These are phyloP conservation scores for Fusarium pilosicola DNA, from an alignment of 2,329 filamentous ascomycete species.

Conservation along the genomic window DNA sequence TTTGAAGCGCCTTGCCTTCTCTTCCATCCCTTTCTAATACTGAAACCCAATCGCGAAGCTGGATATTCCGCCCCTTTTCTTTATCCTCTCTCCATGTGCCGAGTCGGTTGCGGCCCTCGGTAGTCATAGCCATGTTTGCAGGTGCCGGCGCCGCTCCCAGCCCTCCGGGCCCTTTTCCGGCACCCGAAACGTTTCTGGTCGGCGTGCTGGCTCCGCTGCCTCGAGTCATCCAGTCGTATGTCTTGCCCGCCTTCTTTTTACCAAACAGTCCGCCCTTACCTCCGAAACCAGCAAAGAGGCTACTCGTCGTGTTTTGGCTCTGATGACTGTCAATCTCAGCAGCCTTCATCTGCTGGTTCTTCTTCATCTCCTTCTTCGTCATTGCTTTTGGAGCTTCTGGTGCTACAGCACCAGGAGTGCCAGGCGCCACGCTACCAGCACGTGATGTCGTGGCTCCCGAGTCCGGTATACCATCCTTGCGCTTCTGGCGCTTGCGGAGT, in stretches of 20 bases:
- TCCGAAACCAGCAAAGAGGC: constrained; percentile 74
- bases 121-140: constrained; percentile 58
- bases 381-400: constrained; percentile 74
- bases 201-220: constrained; percentile 66
- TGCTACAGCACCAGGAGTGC: constrained; percentile 70
- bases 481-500: constrained; percentile 72
- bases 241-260: constrained; percentile 71
- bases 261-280: constrained; percentile 66
- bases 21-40: constrained; percentile 82
- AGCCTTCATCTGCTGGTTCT: constrained; percentile 78
- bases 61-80: constrained; percentile 80
- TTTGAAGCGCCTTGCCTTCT: constrained; percentile 70
- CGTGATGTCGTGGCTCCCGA: constrained; percentile 60
- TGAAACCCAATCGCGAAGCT: constrained; percentile 83
- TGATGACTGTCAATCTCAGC: constrained; percentile 82
- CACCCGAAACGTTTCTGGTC: constrained; percentile 49
- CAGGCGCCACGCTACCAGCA: constrained; percentile 66
- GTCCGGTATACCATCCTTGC: constrained; percentile 66
- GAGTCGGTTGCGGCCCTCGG: constrained; percentile 69
- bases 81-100: constrained; percentile 84
- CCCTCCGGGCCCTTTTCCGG: constrained; percentile 48
- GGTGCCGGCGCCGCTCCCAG: constrained; percentile 45
- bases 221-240: constrained; percentile 79
- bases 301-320: constrained; percentile 85
- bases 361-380: constrained; percentile 87